Conservation (phyloP, 2,329 filamentous ascomycete genomes). For the Plectosphaerella plurivora region DNA sequence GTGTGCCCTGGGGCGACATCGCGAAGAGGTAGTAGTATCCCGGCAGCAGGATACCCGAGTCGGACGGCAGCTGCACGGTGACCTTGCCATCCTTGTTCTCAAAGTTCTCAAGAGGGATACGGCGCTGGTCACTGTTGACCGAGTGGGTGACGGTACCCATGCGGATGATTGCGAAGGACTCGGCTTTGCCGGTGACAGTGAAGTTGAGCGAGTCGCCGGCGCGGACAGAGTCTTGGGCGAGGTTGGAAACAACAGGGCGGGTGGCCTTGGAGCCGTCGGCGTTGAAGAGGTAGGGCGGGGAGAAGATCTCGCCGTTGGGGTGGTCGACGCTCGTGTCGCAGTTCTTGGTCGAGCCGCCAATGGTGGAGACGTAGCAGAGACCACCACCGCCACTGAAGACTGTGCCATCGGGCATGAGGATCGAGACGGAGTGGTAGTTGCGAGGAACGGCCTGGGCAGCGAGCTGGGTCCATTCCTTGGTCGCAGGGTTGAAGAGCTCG, state of each 20-base stretch:
- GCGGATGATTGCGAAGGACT: conserved; percentile 39
- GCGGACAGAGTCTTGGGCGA: conserved; percentile 19
- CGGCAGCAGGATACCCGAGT: conserved; percentile 44
- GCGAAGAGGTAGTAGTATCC: conserved; percentile 53
- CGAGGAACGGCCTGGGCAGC: conserved; percentile 33
- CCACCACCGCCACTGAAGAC: conserved; percentile 49
- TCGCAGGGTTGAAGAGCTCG: conserved; percentile 40
- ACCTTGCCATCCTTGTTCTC: conserved; percentile 24
- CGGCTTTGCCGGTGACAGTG: conserved; percentile 11
- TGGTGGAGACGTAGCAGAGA: conserved; percentile 33
- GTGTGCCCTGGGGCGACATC: conserved; percentile 36
- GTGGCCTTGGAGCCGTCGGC: conserved; percentile 30
- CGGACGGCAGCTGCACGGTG: conserved; percentile 35
- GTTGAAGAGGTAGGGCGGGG: conserved; percentile 51
- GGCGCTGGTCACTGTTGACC: conserved; percentile 54
- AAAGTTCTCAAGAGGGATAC: conserved; percentile 36
- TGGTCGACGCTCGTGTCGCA: conserved; percentile 42
- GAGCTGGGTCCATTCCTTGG: conserved; percentile 31
- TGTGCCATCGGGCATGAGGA: conserved; percentile 45
- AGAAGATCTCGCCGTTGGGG: conserved; percentile 50
- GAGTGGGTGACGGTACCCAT: conserved; percentile 48
- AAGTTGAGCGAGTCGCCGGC: conserved; percentile 16
- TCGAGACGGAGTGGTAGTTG: conserved; percentile 44
- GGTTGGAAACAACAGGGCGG: conserved; percentile 35
- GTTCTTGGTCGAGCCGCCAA: conserved; percentile 18